Percentiles rank a stretch among this genome's conserved stretches.
phyloP scores from a whole-genome alignment of 2,329 filamentous ascomycete genomes.

The Aspergillus pseudotamarii region DNA sequence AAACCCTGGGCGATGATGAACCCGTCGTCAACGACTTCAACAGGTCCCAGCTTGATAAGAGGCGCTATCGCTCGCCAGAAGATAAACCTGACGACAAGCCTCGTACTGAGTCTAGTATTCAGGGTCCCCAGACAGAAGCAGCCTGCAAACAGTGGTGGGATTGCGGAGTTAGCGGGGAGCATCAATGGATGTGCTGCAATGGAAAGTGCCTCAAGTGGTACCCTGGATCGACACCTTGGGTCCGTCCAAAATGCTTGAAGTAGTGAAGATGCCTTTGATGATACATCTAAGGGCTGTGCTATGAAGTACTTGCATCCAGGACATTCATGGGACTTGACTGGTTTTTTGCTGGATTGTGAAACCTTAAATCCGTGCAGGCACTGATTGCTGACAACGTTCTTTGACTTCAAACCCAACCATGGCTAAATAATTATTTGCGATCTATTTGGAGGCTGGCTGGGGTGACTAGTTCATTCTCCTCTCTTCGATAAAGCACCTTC shows the following conservation, averaged over 20 bases:
- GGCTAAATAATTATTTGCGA: not conserved
- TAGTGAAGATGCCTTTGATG: not conserved
- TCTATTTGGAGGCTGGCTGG: not conserved
- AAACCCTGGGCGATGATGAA: not conserved
- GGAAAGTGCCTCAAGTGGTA: not conserved
- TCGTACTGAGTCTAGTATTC: not conserved
- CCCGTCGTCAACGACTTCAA: not conserved
- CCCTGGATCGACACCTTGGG: not conserved
- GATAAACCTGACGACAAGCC: not conserved
- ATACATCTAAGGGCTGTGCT: not conserved
- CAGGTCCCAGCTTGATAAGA: not conserved
- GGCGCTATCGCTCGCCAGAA: not conserved
- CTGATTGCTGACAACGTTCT: not conserved
- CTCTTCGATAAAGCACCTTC: too few species aligned
- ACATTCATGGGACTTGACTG: not conserved
- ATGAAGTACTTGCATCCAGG: not conserved
- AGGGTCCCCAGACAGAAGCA: not conserved
- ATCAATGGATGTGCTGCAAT: not conserved
- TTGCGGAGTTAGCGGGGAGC: not conserved
- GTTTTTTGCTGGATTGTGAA: not conserved
- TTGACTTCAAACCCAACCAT: not conserved
- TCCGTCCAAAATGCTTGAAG: not conserved
- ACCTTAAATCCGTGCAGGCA: not conserved
- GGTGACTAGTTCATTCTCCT: not conserved
- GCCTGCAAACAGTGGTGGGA: not conserved